These are phyloP conservation scores for Dunaliella sp. DNA, from an alignment of 139 green algal genomes.

Conservation along the genomic window DNA sequence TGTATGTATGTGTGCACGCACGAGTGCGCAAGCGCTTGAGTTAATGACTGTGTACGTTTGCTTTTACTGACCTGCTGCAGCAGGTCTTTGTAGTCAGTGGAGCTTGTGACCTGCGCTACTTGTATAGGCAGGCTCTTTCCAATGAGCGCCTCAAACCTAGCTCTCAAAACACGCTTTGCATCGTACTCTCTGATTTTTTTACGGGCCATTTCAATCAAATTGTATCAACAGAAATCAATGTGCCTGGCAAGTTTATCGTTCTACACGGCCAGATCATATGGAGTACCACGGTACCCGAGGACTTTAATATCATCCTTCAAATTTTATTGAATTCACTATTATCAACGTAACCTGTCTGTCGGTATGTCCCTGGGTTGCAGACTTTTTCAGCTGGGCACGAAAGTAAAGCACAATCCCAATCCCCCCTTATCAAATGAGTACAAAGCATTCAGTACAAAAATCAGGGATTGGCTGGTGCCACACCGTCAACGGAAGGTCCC, in stretches of 20 bases:
- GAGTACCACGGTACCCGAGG: no score
- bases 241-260: not conserved
- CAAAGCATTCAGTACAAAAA: no score
- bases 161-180: constrained; percentile 79
- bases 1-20: not conserved
- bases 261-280: no score
- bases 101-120: constrained; percentile 40
- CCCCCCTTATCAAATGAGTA: no score
- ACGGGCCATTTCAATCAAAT: constrained; percentile 49
- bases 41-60: not conserved
- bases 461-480: no score
- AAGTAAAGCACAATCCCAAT: no score
- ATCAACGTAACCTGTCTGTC: no score
- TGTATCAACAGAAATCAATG: not conserved
- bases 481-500: no score
- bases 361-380: no score
- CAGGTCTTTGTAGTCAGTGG: constrained; percentile 46
- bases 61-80: not conserved
- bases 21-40: no score
- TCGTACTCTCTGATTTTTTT: constrained; percentile 80
- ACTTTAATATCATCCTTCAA: not conserved
- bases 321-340: not conserved
- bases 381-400: no score
- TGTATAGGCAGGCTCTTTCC: constrained; percentile 67
- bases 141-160: constrained; percentile 65